A percentile compares a stretch with the other conserved stretches of the same genome.
Conservation (phyloP, 345 rosid species). For the Aethionema arabicum region DNA sequence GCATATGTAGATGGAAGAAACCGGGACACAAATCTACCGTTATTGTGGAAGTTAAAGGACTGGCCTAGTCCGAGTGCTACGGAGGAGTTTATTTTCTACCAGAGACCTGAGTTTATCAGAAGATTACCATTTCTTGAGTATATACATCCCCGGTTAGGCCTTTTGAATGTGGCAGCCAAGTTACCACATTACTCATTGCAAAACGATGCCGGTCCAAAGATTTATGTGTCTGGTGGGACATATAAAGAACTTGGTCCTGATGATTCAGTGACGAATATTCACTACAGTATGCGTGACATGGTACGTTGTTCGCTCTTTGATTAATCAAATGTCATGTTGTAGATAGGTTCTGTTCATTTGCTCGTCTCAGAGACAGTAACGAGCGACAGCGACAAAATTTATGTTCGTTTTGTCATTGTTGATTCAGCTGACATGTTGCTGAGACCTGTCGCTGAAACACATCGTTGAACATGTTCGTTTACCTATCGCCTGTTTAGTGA, state of each 20-base stretch:
- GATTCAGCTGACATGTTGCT: too few species aligned
- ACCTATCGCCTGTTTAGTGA: too few species aligned
- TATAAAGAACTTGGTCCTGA: constrained; percentile 53
- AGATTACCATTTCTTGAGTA: constrained; percentile 93
- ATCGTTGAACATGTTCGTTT: too few species aligned
- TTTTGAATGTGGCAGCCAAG: constrained; percentile 93
- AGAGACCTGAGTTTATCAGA: constrained; percentile 83
- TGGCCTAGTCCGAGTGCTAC: constrained; percentile 96
- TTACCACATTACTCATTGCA: constrained; percentile 94
- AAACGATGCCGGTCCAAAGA: constrained; percentile 92
- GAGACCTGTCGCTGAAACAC: too few species aligned
- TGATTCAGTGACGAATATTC: constrained; percentile 70
- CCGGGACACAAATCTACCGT: constrained; percentile 48
- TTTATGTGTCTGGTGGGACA: constrained; percentile 72
- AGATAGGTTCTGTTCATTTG: too few species aligned
- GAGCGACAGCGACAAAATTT: too few species aligned
- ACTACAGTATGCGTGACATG: constrained; percentile 58
- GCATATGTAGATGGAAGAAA: constrained; percentile 66
- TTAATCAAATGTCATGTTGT: not conserved
- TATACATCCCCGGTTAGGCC: constrained; percentile 89
- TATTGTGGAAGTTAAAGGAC: constrained; percentile 78
- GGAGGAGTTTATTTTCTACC: constrained; percentile 86
- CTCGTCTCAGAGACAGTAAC: too few species aligned
- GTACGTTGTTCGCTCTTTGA: constrained; percentile 31
- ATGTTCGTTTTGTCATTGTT: too few species aligned